phyloP scores from a whole-genome alignment of 2,329 filamentous ascomycete species.

The Colletotrichum cereale region DNA sequence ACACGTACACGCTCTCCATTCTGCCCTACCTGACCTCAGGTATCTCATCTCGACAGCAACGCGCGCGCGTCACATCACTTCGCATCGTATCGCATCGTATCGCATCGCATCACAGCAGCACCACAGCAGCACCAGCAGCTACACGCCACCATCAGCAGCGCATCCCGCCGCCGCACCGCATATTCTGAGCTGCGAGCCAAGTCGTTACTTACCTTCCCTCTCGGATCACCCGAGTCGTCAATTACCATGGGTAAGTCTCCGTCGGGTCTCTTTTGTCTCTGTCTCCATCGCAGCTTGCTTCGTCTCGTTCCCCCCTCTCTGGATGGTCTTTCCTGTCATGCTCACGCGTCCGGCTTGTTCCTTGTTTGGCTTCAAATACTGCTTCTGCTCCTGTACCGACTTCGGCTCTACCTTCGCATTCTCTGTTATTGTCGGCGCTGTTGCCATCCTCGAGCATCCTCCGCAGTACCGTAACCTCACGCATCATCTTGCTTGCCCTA shows the following conservation, averaged over 20 bases:
- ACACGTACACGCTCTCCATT: conserved; percentile 1
- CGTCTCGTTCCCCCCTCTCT: neutral
- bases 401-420: neutral
- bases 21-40: conserved; percentile 23
- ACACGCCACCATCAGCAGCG: neutral
- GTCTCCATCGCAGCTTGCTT: neutral
- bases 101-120: conserved; percentile 9
- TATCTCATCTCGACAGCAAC: conserved; percentile 27
- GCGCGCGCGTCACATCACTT: conserved; percentile 35
- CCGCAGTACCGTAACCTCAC: neutral
- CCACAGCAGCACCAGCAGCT: conserved; percentile 10
- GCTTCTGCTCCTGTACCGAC: neutral
- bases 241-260: conserved; percentile 14
- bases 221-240: conserved; percentile 6
- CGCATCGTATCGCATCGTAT: conserved; percentile 29
- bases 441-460: neutral
- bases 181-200: conserved; percentile 4
- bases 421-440: neutral
- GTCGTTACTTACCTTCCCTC: neutral
- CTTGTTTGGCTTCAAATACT: neutral
- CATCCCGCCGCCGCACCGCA: conserved; percentile 12
- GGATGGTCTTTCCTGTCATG: neutral
- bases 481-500: neutral
- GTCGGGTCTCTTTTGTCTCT: conserved; percentile 1
- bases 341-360: neutral